Conservation (phyloP, 805 yeast species). For the Barnettozyma sucrosica region DNA sequence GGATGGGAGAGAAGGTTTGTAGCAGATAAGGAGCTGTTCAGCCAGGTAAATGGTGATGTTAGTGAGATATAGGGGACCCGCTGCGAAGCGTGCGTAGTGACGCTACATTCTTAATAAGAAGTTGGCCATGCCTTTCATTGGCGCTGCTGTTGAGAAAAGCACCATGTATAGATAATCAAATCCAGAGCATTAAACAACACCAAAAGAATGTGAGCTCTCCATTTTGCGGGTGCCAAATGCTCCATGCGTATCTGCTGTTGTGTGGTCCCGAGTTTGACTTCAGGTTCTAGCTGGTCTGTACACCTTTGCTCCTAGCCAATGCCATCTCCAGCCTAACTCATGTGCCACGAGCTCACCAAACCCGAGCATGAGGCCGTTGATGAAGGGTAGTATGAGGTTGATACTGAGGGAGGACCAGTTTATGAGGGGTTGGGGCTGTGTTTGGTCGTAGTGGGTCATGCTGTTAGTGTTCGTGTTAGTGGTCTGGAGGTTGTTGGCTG, state of each 20-base stretch:
- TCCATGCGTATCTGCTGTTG: no score
- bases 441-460: not conserved
- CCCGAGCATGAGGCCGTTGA: slow-evolving; percentile 93
- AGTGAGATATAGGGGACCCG: not conserved
- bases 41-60: slow-evolving; percentile 29
- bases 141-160: no score
- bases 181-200: no score
- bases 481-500: no score
- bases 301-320: slow-evolving; percentile 70
- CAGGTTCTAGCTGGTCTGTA: slow-evolving; percentile 5
- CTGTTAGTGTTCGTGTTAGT: no score
- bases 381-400: slow-evolving; percentile 76
- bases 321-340: slow-evolving; percentile 76
- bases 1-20: slow-evolving; percentile 52
- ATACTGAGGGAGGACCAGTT: slow-evolving; percentile 42
- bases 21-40: slow-evolving; percentile 41
- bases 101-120: no score
- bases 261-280: no score
- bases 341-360: slow-evolving; percentile 94
- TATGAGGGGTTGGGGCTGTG: not conserved
- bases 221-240: no score
- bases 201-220: no score
- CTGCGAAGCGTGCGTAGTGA: no score
- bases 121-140: no score
- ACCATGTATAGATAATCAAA: no score